Evolutionary conservation across 2,329 filamentous ascomycete species (phyloP).

Genomic region (Calonectria ilicicola): DNA sequence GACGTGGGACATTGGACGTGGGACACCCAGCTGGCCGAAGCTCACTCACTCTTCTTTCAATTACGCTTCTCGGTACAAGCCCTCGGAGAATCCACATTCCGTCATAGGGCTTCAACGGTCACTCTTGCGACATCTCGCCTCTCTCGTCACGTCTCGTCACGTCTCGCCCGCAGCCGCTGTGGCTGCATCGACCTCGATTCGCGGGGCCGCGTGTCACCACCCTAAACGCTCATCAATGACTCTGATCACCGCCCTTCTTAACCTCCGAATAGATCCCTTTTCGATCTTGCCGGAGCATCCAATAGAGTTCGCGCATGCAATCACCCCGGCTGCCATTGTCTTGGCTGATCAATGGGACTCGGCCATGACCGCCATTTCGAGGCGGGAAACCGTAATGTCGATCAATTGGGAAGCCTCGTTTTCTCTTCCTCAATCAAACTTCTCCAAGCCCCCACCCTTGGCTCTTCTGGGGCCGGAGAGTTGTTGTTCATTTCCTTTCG

Average conservation of each 20-base stretch:
- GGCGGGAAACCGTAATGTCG: conserved; percentile 32
- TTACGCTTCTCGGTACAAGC: not conserved
- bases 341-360: conserved; percentile 22
- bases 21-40: not conserved
- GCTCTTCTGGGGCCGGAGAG: conserved; percentile 17
- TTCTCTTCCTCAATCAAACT: conserved; percentile 33
- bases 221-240: conserved; percentile 5
- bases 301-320: not conserved
- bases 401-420: conserved; percentile 33
- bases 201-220: not conserved
- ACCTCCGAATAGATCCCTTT: not conserved
- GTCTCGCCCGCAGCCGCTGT: conserved; percentile 24
- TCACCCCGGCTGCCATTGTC: conserved; percentile 2
- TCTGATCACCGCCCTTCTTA: conserved; percentile 7
- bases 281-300: not conserved
- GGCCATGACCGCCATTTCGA: conserved; percentile 19
- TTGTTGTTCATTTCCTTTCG: conserved; percentile 24
- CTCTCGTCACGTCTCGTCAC: no score
- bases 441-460: conserved; percentile 28
- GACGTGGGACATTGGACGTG: no score
- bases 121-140: conserved; percentile 24
- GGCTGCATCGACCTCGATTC: conserved; percentile 22
- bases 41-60: not conserved
- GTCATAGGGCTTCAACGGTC: conserved; percentile 11
- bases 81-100: not conserved